phyloP scores from a whole-genome alignment of 2,329 filamentous ascomycete species.

The Colletotrichum sp. region DNA sequence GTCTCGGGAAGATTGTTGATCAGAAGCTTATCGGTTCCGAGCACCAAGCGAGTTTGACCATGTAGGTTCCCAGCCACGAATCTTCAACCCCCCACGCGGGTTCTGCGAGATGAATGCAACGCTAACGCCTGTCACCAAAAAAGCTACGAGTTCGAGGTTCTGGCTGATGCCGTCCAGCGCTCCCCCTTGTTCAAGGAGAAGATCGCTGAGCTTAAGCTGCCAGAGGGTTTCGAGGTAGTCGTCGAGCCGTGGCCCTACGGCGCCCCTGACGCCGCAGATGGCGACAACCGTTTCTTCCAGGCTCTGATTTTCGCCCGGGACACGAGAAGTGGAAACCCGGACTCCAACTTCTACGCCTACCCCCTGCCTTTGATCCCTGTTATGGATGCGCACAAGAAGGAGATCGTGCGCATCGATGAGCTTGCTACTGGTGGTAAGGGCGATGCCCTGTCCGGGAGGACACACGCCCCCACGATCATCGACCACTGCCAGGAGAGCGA shows the following conservation, averaged over 20 bases:
- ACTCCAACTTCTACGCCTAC: constrained; percentile 56
- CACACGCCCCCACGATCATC: constrained; percentile 23
- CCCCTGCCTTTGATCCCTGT: constrained; percentile 53
- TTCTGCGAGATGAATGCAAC: background rate
- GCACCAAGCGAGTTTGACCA: constrained; percentile 32
- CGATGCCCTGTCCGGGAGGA: constrained; percentile 24
- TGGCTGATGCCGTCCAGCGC: constrained; percentile 32
- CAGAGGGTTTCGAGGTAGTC: constrained; percentile 36
- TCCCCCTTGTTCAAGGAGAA: constrained; percentile 36
- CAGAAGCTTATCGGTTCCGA: constrained; percentile 31
- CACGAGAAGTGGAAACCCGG: constrained; percentile 33
- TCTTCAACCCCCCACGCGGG: background rate
- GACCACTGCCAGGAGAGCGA: constrained; percentile 38
- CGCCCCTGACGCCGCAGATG: constrained; percentile 32
- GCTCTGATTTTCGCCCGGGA: constrained; percentile 36
- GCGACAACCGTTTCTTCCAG: constrained; percentile 35
- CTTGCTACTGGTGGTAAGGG: constrained; percentile 36
- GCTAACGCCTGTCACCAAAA: background rate
- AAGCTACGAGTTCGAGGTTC: constrained; percentile 38
- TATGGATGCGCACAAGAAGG: constrained; percentile 31
- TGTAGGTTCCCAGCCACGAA: constrained; percentile 26
- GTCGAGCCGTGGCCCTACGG: constrained; percentile 50
- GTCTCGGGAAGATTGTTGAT: constrained; percentile 24
- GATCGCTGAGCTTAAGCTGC: constrained; percentile 31
- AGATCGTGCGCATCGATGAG: constrained; percentile 37